These are phyloP conservation scores for Mortierella sp. DNA, from an alignment of 371 early-diverging fungal species.

Conservation along the genomic window DNA sequence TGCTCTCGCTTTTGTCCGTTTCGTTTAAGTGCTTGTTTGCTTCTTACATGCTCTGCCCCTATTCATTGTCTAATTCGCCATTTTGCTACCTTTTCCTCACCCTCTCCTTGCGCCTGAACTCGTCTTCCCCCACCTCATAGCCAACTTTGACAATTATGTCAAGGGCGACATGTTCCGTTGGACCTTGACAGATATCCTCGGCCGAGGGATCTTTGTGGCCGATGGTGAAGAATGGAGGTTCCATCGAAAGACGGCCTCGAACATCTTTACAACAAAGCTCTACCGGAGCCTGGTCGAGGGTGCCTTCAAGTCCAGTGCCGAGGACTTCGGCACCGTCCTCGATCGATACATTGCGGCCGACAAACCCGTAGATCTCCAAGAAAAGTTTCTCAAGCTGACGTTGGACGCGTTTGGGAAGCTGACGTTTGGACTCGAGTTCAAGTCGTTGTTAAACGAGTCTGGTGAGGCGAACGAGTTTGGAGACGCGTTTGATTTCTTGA, in stretches of 20 bases:
- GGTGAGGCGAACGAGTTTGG: slow-evolving; percentile 42
- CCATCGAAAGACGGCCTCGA: slow-evolving; percentile 76
- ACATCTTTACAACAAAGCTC: slow-evolving; percentile 79
- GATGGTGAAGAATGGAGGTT: slow-evolving; percentile 65
- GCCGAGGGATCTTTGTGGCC: slow-evolving; percentile 80
- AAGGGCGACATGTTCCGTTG: slow-evolving; percentile 63
- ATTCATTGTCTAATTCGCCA: too few species aligned
- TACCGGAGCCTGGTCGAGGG: slow-evolving; percentile 54
- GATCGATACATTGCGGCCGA: slow-evolving; percentile 18
- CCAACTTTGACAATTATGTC: slow-evolving; percentile 45
- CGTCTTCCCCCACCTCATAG: not conserved
- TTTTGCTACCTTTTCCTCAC: too few species aligned
- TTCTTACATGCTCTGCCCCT: too few species aligned
- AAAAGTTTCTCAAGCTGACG: slow-evolving; percentile 43
- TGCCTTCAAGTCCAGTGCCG: slow-evolving; percentile 24
- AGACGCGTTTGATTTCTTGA: slow-evolving; percentile 44
- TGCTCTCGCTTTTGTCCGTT: not conserved
- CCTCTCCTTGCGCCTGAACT: not conserved
- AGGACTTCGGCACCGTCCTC: slow-evolving; percentile 18
- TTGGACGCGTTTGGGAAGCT: slow-evolving; percentile 52
- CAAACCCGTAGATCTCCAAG: slow-evolving; percentile 67
- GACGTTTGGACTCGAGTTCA: slow-evolving; percentile 46
- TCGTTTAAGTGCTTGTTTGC: not conserved
- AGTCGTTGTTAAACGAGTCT: slow-evolving; percentile 11
- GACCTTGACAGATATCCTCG: slow-evolving; percentile 63